Percentiles rank a stretch among this genome's conserved stretches.
These are phyloP conservation scores for Dichotomopilus funicola DNA, from an alignment of 2,329 filamentous ascomycete species.

Conservation along the genomic window DNA sequence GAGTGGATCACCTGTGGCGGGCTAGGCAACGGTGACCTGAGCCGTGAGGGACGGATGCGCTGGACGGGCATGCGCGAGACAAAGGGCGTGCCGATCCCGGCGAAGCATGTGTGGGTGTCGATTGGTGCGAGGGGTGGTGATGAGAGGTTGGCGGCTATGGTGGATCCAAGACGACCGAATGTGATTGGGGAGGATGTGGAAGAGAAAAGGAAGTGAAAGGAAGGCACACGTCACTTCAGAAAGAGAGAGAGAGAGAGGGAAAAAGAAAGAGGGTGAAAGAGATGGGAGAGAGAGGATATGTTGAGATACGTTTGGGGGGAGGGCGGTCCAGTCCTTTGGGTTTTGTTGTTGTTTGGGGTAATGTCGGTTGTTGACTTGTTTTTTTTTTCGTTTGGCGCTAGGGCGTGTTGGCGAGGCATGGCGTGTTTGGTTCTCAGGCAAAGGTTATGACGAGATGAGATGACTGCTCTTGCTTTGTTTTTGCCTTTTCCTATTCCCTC, in stretches of 20 bases:
- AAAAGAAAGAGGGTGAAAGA: no score
- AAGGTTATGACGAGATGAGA: constrained; percentile 9
- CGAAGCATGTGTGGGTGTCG: constrained; percentile 63
- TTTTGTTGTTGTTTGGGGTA: neutral
- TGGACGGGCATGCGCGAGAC: constrained; percentile 56
- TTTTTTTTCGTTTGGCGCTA: neutral
- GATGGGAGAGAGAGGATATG: no score
- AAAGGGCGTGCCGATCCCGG: constrained; percentile 42
- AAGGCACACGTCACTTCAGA: no score
- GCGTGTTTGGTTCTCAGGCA: neutral
- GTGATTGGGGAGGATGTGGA: constrained; percentile 51
- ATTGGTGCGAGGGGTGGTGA: constrained; percentile 59
- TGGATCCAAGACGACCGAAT: constrained; percentile 48
- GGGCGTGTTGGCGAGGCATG: neutral
- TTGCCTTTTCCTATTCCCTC: neutral
- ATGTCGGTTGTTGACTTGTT: no score
- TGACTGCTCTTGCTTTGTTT: constrained; percentile 1
- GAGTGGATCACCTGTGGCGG: constrained; percentile 68
- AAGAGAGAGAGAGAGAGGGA: no score
- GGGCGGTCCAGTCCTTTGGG: neutral
- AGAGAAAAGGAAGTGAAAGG: constrained; percentile 23
- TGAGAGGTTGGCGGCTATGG: constrained; percentile 46
- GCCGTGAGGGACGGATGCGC: constrained; percentile 45
- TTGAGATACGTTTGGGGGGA: constrained; percentile 1
- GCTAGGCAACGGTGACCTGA: constrained; percentile 60